These are phyloP conservation scores for Trifolium dubium DNA, from an alignment of 306 rosid species.

Conservation along the genomic window DNA sequence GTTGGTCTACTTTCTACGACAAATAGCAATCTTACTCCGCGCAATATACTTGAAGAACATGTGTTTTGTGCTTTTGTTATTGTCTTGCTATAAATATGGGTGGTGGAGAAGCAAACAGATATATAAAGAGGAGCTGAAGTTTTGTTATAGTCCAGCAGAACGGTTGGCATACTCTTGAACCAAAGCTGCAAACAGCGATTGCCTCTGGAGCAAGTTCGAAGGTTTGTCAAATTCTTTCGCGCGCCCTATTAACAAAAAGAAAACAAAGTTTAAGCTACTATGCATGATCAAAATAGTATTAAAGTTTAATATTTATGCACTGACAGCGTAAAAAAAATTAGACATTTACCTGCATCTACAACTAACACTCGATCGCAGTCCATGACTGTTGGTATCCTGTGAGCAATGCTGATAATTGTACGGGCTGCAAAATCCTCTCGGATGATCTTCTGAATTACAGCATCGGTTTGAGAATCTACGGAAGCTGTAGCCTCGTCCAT, in stretches of 20 bases:
- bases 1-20: not conserved
- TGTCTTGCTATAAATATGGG: not conserved
- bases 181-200: slow-evolving; percentile 73
- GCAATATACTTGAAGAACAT: not conserved
- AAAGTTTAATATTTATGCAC: not conserved
- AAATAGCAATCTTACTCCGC: not conserved
- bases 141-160: slow-evolving; percentile 61
- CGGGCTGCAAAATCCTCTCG: slow-evolving; percentile 85
- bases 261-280: not conserved
- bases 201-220: slow-evolving; percentile 71
- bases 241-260: slow-evolving; percentile 51
- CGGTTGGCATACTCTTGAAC: slow-evolving; percentile 96
- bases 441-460: slow-evolving; percentile 83
- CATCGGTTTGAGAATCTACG: slow-evolving; percentile 95
- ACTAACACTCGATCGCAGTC: slow-evolving; percentile 87
- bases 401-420: slow-evolving; percentile 97
- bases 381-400: slow-evolving; percentile 96
- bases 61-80: not conserved
- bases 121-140: slow-evolving; percentile 19
- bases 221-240: slow-evolving; percentile 90
- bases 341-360: slow-evolving; percentile 70
- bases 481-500: slow-evolving; percentile 99
- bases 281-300: not conserved
- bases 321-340: not conserved
- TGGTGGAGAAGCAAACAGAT: slow-evolving; percentile 4